Base-by-base conservation (phyloP, 2,329 filamentous ascomycete genomes). In the Arthrocladium fulminans region DNA sequence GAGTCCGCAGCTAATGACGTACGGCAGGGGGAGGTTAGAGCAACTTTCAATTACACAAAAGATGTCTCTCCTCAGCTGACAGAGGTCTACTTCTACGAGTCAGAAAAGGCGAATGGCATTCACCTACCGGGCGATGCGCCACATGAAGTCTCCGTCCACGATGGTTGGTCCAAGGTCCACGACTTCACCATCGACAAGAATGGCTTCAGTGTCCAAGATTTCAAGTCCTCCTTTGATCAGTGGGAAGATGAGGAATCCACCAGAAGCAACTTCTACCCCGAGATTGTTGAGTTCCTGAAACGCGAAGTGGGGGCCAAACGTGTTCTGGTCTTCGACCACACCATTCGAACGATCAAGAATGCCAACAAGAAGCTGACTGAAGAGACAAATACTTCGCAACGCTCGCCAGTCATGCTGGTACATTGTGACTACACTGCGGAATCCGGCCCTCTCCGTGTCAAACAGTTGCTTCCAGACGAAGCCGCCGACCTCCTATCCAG, bases 321-420 rank as follows among this genome's bases (percentile, higher is more conserved):
- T 3, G 61, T 73, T 25, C 63, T 73, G 43, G 71, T 75, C 47
- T 74, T 74, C 58, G 72, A 74, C 57, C 72, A 74, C 51, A 74
- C 70, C 3, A 72, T 74, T 52, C 68, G 72, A 22, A 51, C 56
- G 3, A 62, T 66, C 34, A 59, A 59, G 25, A 49, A 65, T 19
- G 49, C 47, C 19, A 39, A 41, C 25, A 57, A 57, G 24, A 51
- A 49, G 39, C 47, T 55, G 12, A 57, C 54, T 9, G 47, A 57
- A 34, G 61, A 66, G 47, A 60, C 57, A 2, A 59, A 61, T 9
- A 64, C 54, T 22, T 52, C 49, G 3, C 54, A 57, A 39, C 48
- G 54, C 3, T 43, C 53, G n/a, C 54, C 54, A 3, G 54, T 57
- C 34, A 57, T 55, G 53, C 46, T 57, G 23, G 54, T 57, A 9